Conservation (phyloP, 768 basidiomycete species). For the Cystoderma amianthinum region DNA sequence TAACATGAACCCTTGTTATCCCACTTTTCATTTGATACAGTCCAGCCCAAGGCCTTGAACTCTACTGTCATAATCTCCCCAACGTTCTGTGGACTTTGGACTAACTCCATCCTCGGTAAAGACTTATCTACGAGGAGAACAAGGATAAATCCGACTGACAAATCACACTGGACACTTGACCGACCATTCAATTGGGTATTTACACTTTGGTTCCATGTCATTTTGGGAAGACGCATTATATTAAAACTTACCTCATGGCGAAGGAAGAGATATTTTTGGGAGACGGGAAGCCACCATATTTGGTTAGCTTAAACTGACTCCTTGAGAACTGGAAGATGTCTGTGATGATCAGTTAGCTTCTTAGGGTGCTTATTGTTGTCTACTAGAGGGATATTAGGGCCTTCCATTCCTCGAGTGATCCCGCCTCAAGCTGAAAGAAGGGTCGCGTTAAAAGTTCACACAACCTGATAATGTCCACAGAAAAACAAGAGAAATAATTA, state of each 20-base stretch:
- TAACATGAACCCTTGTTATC: neutral
- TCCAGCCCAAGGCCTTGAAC: neutral
- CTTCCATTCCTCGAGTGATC: neutral
- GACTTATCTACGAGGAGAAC: neutral
- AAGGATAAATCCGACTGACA: neutral
- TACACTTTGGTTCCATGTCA: neutral
- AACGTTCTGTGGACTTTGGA: neutral
- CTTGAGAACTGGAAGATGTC: neutral
- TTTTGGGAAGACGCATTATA: neutral
- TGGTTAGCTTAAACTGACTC: neutral
- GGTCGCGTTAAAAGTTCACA: neutral
- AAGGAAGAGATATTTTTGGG: neutral
- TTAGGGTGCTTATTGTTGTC: neutral
- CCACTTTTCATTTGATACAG: neutral
- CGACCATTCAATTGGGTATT: neutral
- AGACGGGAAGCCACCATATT: neutral
- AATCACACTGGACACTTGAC: neutral
- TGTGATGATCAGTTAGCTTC: neutral
- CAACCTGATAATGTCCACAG: neutral
- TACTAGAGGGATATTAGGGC: neutral
- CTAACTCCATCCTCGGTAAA: neutral
- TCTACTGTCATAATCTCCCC: neutral
- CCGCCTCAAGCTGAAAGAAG: neutral
- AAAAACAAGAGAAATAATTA: neutral
- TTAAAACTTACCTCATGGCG: neutral